Evolutionary conservation across 805 yeast genomes (phyloP), one percentile per base, ranked within the genome.

Genomic region (Wickerhamiella bombiphila): DNA sequence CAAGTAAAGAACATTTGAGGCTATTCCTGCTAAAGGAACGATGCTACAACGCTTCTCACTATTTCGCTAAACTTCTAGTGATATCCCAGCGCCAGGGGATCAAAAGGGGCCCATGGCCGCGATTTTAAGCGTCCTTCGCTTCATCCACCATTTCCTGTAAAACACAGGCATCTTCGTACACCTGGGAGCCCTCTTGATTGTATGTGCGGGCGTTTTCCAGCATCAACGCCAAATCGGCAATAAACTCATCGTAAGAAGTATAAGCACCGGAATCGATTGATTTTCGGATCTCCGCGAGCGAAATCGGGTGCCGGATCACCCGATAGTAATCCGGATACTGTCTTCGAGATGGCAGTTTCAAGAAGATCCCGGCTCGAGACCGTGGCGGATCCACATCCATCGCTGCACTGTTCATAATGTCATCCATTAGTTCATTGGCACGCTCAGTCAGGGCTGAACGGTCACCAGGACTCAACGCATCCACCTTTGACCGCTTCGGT

Each of bases 281-380:
- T 51, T 65, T 66, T 37, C 60, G 62, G 42, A 79, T 60, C 45
- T 65, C 72, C 36, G 63, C 63, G 36, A 80, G 56, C 2, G 85
- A 67, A 18, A 76, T 69, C 2, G 86, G 85, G 38, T 59, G 57
- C 44, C 61, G 58, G 49, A 80, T 76, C 22, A 77, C 53, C 48
- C 66, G 40, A 61, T 78, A 88, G 56, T 88, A 88, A 57, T 88
- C 96, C 0, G 95, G 91, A 55, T 83, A 88, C 38, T 73, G 54
- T 54, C 70, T 70, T 45, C 70, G 69, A 0, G 86, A 69, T 3
- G 97, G 97, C 37, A 79, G 61, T 33, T 66, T 71, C 49, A 73
- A 53, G 60, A 86, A 86, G 24, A 75, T 61, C 28, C 66, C 75
- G 5, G 50, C 45, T 9, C 49, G 38, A 20, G 47, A 41, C 21